Conservation (phyloP, 495 filamentous ascomycete genomes). For the Penicillium fimorum region DNA sequence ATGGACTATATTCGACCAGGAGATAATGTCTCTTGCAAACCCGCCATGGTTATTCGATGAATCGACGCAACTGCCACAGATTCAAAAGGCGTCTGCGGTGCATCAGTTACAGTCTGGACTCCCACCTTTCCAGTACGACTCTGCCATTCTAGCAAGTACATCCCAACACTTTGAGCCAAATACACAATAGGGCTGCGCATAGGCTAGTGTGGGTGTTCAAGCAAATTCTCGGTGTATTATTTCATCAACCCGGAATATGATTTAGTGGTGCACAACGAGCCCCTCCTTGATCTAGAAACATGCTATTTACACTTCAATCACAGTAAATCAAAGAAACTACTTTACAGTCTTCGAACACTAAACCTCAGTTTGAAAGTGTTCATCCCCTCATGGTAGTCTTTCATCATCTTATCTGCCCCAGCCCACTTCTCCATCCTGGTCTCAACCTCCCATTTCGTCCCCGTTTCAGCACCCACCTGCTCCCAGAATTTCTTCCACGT, state of each 20-base stretch:
- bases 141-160: background rate
- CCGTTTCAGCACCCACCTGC: conserved; percentile 46
- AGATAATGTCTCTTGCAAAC: conserved; percentile 37
- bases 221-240: background rate
- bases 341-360: conserved; percentile 18
- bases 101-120: background rate
- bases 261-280: background rate
- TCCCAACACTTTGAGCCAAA: background rate
- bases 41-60: conserved; percentile 33
- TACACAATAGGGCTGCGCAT: background rate
- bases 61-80: conserved; percentile 6
- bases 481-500: conserved; percentile 52
- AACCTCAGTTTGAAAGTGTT: conserved; percentile 24
- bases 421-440: conserved; percentile 23
- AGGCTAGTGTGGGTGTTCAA: background rate
- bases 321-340: background rate
- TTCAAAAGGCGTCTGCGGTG: conserved; percentile 6
- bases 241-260: background rate
- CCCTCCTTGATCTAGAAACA: background rate
- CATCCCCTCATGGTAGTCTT: conserved; percentile 15
- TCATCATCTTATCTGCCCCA: conserved; percentile 12
- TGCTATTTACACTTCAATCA: background rate
- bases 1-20: conserved; percentile 44
- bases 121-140: background rate
- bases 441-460: conserved; percentile 44